Evolutionary conservation across 2,329 filamentous ascomycete genomes (phyloP), one percentile per base, ranked within the genome.

Genomic region (Didymella glomerata): DNA sequence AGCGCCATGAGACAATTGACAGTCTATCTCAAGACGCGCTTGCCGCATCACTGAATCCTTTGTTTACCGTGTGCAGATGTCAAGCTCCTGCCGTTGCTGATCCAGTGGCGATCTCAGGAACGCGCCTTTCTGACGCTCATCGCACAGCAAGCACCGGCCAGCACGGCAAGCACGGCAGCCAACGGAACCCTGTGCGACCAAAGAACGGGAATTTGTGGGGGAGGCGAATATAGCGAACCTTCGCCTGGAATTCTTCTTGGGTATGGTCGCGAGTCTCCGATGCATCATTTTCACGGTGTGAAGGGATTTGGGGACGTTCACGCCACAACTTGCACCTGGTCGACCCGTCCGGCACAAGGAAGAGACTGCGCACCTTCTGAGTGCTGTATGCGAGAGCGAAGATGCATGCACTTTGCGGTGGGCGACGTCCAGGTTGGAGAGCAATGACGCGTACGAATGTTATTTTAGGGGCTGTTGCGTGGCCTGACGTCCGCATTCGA

Each of bases 61-160:
- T 34, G n/a, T 48, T 38, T n/a, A 28, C 28, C 18, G 16, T 10
- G 20, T 40, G 49, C 45, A 40, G 49, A 27, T 20, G 44, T 49
- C 45, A 59, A 45, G 52, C 52, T 48, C n/a, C 16, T 18, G 42
- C 10, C 20, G 25, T 42, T 45, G 40, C 34, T 34, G 42, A 52
- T 53, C 50, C 41, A 42, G 38, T 41, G 28, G 38, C 40, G 16
- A 57, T 61, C 54, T 47, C 58, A 59, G 61, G 54, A 60, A 62
- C 62, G 48, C 32, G 48, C 34, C 50, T 41, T 46, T 18, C 47
- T 48, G n/a, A 25, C 45, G 30, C 30, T 20, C 40, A 52, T 45
- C 25, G 34, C 50, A n/a, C 45, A 7, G 38, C 38, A 13, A 22
- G n/a, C 32, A n/a, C 32, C 32, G 20, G 38, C 38, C 18, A 27